Evolutionary conservation across 2,329 filamentous ascomycete genomes (phyloP), one percentile per base, ranked within the genome.

Genomic region (Cadophora gregata): DNA sequence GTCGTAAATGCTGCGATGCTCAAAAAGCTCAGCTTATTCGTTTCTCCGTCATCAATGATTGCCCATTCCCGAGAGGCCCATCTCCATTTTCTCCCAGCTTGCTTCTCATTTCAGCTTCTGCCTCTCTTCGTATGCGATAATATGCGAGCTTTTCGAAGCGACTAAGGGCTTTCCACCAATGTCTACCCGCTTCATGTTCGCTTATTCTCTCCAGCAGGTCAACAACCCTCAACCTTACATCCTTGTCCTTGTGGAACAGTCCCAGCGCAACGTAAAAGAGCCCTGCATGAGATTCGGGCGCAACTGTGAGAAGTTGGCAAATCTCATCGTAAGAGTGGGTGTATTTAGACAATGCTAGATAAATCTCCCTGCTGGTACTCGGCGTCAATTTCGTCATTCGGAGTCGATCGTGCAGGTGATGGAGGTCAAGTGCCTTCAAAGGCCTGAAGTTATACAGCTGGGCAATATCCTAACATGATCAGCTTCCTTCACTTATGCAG

Each of bases 181-280:
- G 93, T 75, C 93, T 86, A 1, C 96, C 96, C 10, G 93, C 96
- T 75, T 96, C 91, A 79, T 99, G 95, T 65, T 90, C 89, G 71
- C 89, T 87, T 63, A 99, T 89, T 25, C 93, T 86, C 72, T 95
- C 93, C 25, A 99, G 79, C 42, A 99, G 81, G 68, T 92, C 92
- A 0, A 93, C 90, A 1, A 93, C 92, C 64, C 88, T 88, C 72
- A 90, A 80, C 42, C 96, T 86, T 12, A 97, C 94, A 61, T 93
- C 90, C 42, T 85, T 84, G 70, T 94, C 89, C 64, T 93, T 93
- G 81, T 99, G 96, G 78, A 98, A 97, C 6, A 99, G 83, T 0
- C 96, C 96, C 61, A 98, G 85, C 5, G 91, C 92, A 29, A 99
- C 81, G 74, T 97, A 97, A 78, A 98, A 98, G 3, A 98, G 84